These are phyloP conservation scores for Termitomyces bulborhizus DNA, from an alignment of 768 basidiomycete species.

Conservation along the genomic window DNA sequence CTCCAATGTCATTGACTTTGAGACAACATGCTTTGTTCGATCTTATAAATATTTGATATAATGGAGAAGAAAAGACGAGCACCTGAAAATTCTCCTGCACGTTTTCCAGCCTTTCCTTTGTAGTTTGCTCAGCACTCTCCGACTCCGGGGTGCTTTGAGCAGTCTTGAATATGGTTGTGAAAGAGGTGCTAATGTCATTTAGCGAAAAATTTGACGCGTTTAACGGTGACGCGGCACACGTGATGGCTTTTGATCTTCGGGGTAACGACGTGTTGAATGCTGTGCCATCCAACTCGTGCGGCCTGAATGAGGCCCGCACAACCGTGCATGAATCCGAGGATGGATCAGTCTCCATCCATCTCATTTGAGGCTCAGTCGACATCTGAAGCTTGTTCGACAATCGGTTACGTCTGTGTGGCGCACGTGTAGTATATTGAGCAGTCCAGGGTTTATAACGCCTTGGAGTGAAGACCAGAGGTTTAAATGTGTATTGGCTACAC, in stretches of 20 bases:
- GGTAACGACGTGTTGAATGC: neutral
- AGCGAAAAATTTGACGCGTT: slow-evolving; percentile 10
- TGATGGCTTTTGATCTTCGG: slow-evolving; percentile 8
- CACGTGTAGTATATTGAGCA: neutral
- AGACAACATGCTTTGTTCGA: slow-evolving; percentile 9
- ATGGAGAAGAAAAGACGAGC: neutral
- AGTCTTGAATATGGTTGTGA: neutral
- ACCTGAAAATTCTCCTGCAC: slow-evolving; percentile 3
- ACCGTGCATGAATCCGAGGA: neutral
- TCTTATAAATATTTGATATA: neutral
- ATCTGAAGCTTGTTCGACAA: slow-evolving; percentile 1
- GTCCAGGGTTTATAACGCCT: neutral
- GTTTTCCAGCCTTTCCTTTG: slow-evolving; percentile 10
- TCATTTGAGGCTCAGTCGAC: neutral
- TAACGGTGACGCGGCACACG: slow-evolving; percentile 7
- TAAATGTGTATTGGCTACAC: neutral
- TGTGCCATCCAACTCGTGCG: neutral
- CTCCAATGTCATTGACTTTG: slow-evolving; percentile 3
- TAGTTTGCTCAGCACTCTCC: slow-evolving; percentile 4
- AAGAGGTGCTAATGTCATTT: slow-evolving; percentile 3
- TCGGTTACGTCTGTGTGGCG: slow-evolving; percentile 8
- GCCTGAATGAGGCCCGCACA: neutral
- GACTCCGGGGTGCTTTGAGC: slow-evolving; percentile 4
- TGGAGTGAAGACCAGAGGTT: too few relatives aligned
- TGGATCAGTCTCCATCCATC: neutral